Percentiles rank a stretch among this genome's conserved stretches.
These are phyloP conservation scores for Thelonectria discophora DNA, from an alignment of 2,329 filamentous ascomycete genomes.

Conservation along the genomic window DNA sequence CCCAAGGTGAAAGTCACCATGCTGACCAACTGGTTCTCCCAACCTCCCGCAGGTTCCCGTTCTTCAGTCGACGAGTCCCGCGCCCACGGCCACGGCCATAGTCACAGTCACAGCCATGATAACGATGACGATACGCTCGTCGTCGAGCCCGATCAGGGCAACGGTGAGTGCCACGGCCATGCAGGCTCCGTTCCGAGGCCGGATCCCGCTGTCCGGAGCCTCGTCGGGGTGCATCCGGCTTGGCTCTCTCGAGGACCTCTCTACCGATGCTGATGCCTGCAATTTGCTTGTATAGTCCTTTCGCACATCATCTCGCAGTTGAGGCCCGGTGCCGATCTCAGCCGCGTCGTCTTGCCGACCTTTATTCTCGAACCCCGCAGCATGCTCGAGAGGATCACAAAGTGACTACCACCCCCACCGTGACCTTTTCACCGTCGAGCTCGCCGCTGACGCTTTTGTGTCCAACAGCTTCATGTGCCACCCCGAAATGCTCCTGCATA, in stretches of 20 bases:
- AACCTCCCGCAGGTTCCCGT: constrained; percentile 53
- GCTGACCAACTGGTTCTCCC: constrained; percentile 55
- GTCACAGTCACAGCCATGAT: constrained; percentile 45
- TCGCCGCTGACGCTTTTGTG: constrained; percentile 20
- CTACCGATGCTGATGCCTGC: constrained; percentile 28
- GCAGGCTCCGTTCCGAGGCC: constrained; percentile 14
- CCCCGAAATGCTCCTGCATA: constrained; percentile 91
- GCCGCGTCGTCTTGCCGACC: constrained; percentile 91
- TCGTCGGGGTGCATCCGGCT: constrained; percentile 21
- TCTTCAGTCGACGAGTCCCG: constrained; percentile 67
- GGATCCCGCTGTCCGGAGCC: not conserved
- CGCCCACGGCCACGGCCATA: constrained; percentile 46
- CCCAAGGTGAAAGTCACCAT: constrained; percentile 41
- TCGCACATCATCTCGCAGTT: constrained; percentile 97
- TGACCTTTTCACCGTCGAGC: constrained; percentile 12
- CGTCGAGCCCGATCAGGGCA: constrained; percentile 92
- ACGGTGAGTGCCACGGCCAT: constrained; percentile 74
- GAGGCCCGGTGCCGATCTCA: constrained; percentile 92
- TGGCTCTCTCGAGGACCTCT: constrained; percentile 2
- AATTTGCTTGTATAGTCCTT: constrained; percentile 69
- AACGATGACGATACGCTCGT: constrained; percentile 77
- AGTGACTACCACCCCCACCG: constrained; percentile 62
- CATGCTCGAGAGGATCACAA: constrained; percentile 98
- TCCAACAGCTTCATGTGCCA: constrained; percentile 93
- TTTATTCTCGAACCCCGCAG: constrained; percentile 98